Base-by-base conservation (phyloP, 2,329 filamentous ascomycete genomes). In the Cercospora sp. region DNA sequence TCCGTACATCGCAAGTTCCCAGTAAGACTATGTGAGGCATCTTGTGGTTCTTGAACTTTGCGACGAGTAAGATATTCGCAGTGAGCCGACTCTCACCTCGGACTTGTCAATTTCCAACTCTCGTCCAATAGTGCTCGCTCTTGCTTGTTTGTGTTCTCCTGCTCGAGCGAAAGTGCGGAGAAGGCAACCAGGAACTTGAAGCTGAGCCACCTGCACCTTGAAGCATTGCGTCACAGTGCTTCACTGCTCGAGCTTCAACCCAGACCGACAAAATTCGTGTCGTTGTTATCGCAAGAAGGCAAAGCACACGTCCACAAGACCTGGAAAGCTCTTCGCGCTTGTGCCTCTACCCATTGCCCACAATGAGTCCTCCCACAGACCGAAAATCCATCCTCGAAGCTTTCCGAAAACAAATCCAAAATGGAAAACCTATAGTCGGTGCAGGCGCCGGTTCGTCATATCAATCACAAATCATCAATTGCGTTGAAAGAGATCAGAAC, bases 351-450 rank as follows among this genome's bases (percentile, higher is more conserved):
- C 5, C 5, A 28, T 7, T 28, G 6, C 28, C 7, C 28, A 7
- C 28, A 28, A 28, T 89, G 87, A 78, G 83, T 12, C 86, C 87
- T n/a, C 86, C 86, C 40, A 86, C 83, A 45, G 81, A 85, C 64
- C 83, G 88, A 57, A 77, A 82, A 31, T 81, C 87, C 68, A 86
- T 91, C 63, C 82, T 91, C 8, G 75, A 78, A 16, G 79, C 80
- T 48, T 85, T 91, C 31, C 82, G 83, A 55, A 78, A 82, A 20
- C 84, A 86, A 65, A 84, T 90, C 65, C 78, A 82, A 30, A 79
- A 84, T 68, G 86, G 85, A 36, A 84, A 84, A 55, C 82, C 87
- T 64, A 88, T 91, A 60, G 84, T 91, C 55, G 89, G 89, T n/a
- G 89, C 88, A 0, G 89, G 89, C 10, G 89, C 89, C 26, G 86